A percentile compares a stretch with the other conserved stretches of the same genome.
phyloP scores from a whole-genome alignment of 179 eudicot genomes.

The Gypsophila paniculata region DNA sequence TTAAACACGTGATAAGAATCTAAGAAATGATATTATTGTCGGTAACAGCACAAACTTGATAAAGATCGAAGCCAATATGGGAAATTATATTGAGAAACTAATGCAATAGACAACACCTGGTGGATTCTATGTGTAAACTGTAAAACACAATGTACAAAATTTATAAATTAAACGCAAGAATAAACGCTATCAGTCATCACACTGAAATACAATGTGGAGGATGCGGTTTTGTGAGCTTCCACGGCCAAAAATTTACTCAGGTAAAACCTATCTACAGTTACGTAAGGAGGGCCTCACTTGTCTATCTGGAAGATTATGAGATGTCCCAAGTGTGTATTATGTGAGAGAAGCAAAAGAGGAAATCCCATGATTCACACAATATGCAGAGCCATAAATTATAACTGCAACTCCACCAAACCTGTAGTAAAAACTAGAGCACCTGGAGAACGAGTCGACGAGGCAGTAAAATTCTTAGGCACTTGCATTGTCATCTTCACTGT shows the following conservation, averaged over 20 bases:
- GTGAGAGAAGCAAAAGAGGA: not conserved
- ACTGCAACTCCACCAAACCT: constrained; percentile 14
- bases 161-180: not conserved
- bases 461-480: constrained; percentile 33
- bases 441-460: not conserved
- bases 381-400: constrained; percentile 11
- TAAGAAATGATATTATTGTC: too few species aligned
- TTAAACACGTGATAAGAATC: too few species aligned
- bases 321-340: constrained; percentile 12
- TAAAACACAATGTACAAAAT: not conserved
- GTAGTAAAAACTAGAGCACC: constrained; percentile 7
- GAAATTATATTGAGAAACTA: not conserved
- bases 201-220: not conserved
- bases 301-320: not conserved
- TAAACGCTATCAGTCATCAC: not conserved
- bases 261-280: constrained; percentile 27
- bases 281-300: constrained; percentile 20
- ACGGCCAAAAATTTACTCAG: constrained; percentile 26
- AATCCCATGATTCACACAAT: constrained; percentile 3
- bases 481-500: constrained; percentile 64
- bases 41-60: not conserved
- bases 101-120: not conserved
- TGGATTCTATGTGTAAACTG: not conserved
- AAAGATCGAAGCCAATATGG: not conserved
- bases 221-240: constrained; percentile 12